These are phyloP conservation scores for Steccherinum ochraceum DNA, from an alignment of 768 basidiomycete genomes.

Conservation along the genomic window DNA sequence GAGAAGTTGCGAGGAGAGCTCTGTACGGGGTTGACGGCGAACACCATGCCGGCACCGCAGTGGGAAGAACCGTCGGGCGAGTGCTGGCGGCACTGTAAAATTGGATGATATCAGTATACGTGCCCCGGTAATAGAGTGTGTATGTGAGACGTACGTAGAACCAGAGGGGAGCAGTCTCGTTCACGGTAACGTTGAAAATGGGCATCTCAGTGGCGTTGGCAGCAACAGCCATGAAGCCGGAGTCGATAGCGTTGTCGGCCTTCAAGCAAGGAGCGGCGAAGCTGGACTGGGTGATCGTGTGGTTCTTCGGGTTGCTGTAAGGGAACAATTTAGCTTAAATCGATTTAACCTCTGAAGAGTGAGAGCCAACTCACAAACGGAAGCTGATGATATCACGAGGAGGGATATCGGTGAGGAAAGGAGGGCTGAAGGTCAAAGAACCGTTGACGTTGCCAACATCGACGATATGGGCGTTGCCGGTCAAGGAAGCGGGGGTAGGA, in stretches of 20 bases:
- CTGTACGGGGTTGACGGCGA: slow-evolving; percentile 54
- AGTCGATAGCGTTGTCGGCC: slow-evolving; percentile 38
- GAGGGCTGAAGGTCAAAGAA: slow-evolving; percentile 44
- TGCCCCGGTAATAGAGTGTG: slow-evolving; percentile 5
- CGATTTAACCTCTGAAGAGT: slow-evolving; percentile 1
- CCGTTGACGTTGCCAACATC: slow-evolving; percentile 45
- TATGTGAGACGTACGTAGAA: slow-evolving; percentile 36
- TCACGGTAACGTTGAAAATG: slow-evolving; percentile 50
- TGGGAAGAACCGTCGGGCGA: slow-evolving; percentile 22
- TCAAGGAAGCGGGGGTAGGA: slow-evolving; percentile 42
- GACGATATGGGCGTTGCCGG: slow-evolving; percentile 45
- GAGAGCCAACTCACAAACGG: slow-evolving; percentile 42
- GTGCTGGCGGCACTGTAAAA: slow-evolving; percentile 41
- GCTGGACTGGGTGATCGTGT: slow-evolving; percentile 57
- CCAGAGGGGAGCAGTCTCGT: slow-evolving; percentile 53
- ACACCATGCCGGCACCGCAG: slow-evolving; percentile 32
- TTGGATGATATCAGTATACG: slow-evolving; percentile 27
- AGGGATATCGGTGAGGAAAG: slow-evolving; percentile 35
- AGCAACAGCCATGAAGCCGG: slow-evolving; percentile 45
- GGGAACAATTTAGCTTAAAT: slow-evolving; percentile 3
- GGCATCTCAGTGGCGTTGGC: slow-evolving; percentile 41
- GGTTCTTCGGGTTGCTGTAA: slow-evolving; percentile 57
- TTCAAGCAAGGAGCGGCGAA: slow-evolving; percentile 56
- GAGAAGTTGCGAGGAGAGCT: slow-evolving; percentile 41
- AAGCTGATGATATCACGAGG: slow-evolving; percentile 54